Evolutionary conservation across 768 basidiomycete species (phyloP).

Genomic region (Boletus subparvulus): DNA sequence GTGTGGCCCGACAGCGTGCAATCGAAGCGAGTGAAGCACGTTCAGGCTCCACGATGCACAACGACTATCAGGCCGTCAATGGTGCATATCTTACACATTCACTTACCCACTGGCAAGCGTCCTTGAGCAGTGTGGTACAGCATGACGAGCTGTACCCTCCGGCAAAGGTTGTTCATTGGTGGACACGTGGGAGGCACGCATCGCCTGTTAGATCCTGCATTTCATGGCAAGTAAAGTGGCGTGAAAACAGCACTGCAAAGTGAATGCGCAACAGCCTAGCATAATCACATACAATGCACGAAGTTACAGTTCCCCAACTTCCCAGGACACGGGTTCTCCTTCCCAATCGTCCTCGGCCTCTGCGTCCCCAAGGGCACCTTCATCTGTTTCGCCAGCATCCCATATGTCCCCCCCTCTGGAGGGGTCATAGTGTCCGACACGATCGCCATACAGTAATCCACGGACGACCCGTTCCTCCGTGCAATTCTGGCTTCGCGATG

Average conservation of each 20-base stretch:
- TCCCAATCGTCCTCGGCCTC: conserved; percentile 71
- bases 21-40: conserved; percentile 13
- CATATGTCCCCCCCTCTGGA: conserved; percentile 70
- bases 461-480: conserved; percentile 56
- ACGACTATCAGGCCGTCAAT: conserved; percentile 9
- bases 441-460: conserved; percentile 57
- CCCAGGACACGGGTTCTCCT: conserved; percentile 81
- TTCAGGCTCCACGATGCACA: background rate
- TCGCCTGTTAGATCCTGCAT: conserved; percentile 21
- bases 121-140: conserved; percentile 13
- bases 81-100: conserved; percentile 13
- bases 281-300: conserved; percentile 30
- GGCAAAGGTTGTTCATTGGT: background rate
- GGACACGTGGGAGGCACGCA: conserved; percentile 30
- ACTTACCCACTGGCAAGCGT: conserved; percentile 11
- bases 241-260: conserved; percentile 34
- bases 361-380: conserved; percentile 38
- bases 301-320: conserved; percentile 66
- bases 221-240: conserved; percentile 24
- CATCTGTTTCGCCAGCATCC: conserved; percentile 67
- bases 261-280: conserved; percentile 23
- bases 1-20: conserved; percentile 23
- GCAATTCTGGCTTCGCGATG: conserved; percentile 41
- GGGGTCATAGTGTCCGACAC: conserved; percentile 57
- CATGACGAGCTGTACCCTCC: background rate